These are phyloP conservation scores for Backusella macrospora DNA, from an alignment of 192 early-diverging fungal species.

Conservation along the genomic window DNA sequence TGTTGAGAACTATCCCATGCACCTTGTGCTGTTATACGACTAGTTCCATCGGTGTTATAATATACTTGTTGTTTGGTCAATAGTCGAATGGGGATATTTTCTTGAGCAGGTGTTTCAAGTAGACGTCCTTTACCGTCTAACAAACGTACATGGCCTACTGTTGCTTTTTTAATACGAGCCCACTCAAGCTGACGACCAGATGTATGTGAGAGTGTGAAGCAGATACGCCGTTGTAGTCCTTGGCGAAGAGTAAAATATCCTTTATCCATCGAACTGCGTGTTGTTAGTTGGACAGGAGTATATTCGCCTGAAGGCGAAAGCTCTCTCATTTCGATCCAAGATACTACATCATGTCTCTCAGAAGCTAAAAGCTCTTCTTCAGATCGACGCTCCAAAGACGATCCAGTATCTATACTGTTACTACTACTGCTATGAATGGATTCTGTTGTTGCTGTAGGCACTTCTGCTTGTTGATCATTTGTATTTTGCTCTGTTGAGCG, in stretches of 20 bases:
- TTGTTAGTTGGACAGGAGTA: slow-evolving; percentile 56
- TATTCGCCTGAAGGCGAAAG: slow-evolving; percentile 65
- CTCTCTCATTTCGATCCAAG: slow-evolving; percentile 73
- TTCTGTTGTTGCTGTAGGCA: background rate
- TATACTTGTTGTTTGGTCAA: slow-evolving; percentile 47
- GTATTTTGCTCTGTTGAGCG: background rate
- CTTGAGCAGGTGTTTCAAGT: slow-evolving; percentile 53
- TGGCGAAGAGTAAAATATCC: slow-evolving; percentile 71
- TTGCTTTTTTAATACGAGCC: slow-evolving; percentile 46
- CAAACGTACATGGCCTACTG: slow-evolving; percentile 51
- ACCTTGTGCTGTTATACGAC: slow-evolving; percentile 54
- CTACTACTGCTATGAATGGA: background rate
- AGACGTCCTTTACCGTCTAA: slow-evolving; percentile 66
- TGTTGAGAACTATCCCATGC: slow-evolving; percentile 82
- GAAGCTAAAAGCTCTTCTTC: slow-evolving; percentile 66
- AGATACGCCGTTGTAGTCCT: slow-evolving; percentile 74
- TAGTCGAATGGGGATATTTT: slow-evolving; percentile 53
- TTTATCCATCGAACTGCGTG: slow-evolving; percentile 48
- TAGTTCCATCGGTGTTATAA: slow-evolving; percentile 63
- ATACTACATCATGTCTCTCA: slow-evolving; percentile 69
- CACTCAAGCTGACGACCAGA: slow-evolving; percentile 69
- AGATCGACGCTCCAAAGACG: slow-evolving; percentile 30
- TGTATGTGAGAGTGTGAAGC: slow-evolving; percentile 66
- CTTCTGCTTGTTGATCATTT: slow-evolving; percentile 1
- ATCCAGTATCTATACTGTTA: background rate